Evolutionary conservation across 2,329 filamentous ascomycete species (phyloP), one percentile per base, ranked within the genome.

Genomic region (Epicoccum nigrum): DNA sequence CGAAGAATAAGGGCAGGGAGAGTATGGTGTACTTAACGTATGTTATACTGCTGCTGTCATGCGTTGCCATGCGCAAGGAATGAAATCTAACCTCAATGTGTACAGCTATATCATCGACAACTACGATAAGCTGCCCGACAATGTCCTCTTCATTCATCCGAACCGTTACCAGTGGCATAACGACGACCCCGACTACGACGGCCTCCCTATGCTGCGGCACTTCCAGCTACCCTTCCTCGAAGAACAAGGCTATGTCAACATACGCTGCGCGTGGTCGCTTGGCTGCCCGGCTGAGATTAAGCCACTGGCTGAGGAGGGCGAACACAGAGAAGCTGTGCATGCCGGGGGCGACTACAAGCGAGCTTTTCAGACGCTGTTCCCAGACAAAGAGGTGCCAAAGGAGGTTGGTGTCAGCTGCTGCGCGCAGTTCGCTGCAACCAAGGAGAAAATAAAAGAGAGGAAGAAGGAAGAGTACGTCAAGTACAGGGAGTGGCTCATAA

Each of bases 341-440:
- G 79, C 79, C 1, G 79, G 79, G 0, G 74, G 77, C 28, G 76
- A 77, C 52, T 82, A 79, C 53, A 76, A 76, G 34, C 67, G 71
- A 20, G 79, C 77, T 0, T 83, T 81, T 54, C 71, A 75, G 63
- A 71, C 75, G n/a, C 58, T 83, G 3, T 82, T 83, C 51, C 75
- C 75, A 2, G 68, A 55, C 2, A 51, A 59, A 4, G 47, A 63
- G 8, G 68, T 77, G 0, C 81, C 81, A 0, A 60, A 74, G 11
- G 63, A 65, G 15, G 76, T 84, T 4, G 80, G 77, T 1, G 77
- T 78, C 2, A 77, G 76, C 20, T 84, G 81, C 59, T 83, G 81
- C 54, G 80, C 81, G 4, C 81, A 83, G 54, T 83, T 83, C 58
- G 81, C 77, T 0, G 79, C 79, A 1, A 79, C 78, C 0, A 73